Evolutionary conservation across 1,284 basidiomycete species (phyloP), one percentile per base, ranked within the genome.

Genomic region (Heterobasidion parviporum): DNA sequence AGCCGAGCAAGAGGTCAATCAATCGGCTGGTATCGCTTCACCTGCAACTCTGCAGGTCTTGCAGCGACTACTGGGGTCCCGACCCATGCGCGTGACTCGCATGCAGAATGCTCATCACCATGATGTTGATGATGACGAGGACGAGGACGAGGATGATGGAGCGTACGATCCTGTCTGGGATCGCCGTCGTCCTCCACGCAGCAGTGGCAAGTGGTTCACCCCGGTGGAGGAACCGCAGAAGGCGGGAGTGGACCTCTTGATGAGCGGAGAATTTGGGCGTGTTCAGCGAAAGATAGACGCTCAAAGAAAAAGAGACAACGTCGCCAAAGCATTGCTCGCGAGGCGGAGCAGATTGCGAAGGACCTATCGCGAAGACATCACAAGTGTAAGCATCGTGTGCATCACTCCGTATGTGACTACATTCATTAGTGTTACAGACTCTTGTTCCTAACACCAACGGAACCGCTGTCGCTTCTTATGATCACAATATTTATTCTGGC

Each of bases 381-480:
- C 73, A 3, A 72, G 70, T 59, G 85, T 86, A 65, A 52, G 79
- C 32, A 34, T 6, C 9, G 49, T 15, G 35, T 34, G 47, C 38
- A 32, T 35, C 1, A 47, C 54, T 16, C 32, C 38, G 43, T n/a
- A 15, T 8, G 43, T 54, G 14, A 45, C 5, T 34, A 7, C 34
- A 43, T 35, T 26, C 34, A 33, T 36, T 12, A 45, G 41, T 33
- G 50, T 56, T 26, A 8, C 62, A 93, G 88, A 77, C 82, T 48
- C 74, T 91, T 20, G 72, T 97, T 9, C 96, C 95, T 0, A 98
- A 97, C 65, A 83, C 88, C 3, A 79, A 82, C 60, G 96, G 96
- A 3, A 90, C 91, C 1, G 82, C 92, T 10, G 94, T 98, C 0
- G 92, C 93, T 1, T 75, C 78, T 41, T 94, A 94, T 64, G 77